These are phyloP conservation scores for Aphanomyces euteiches DNA, from an alignment of 352 stramenopile species.

Conservation along the genomic window DNA sequence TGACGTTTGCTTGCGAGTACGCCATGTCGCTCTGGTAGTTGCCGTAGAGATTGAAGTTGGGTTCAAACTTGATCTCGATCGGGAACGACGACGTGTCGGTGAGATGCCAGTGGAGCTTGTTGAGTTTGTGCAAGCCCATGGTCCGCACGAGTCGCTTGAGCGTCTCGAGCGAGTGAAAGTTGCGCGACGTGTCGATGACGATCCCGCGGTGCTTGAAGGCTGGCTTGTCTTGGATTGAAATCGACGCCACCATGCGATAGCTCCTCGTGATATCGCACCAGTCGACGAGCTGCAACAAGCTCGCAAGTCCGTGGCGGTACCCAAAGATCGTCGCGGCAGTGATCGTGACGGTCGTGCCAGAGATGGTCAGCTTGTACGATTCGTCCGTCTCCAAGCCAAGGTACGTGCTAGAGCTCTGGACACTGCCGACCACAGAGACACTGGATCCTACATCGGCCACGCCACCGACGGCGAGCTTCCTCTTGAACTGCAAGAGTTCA, in stretches of 20 bases:
- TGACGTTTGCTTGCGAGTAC: slow-evolving; percentile 34
- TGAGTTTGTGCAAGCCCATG: slow-evolving; percentile 25
- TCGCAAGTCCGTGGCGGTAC: slow-evolving; percentile 18
- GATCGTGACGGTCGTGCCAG: background rate
- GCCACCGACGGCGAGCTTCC: slow-evolving; percentile 13
- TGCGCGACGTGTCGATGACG: slow-evolving; percentile 24
- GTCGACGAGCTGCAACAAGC: slow-evolving; percentile 16
- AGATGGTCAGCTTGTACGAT: slow-evolving; percentile 16
- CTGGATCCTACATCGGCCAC: background rate
- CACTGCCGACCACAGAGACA: background rate
- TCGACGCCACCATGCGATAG: background rate
- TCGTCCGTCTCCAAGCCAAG: slow-evolving; percentile 26
- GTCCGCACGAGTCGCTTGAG: slow-evolving; percentile 12
- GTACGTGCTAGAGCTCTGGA: background rate
- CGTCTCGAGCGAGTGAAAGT: slow-evolving; percentile 21
- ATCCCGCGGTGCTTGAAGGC: slow-evolving; percentile 26
- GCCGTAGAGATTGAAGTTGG: slow-evolving; percentile 27
- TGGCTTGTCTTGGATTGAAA: slow-evolving; percentile 10
- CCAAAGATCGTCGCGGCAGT: slow-evolving; percentile 8
- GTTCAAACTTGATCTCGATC: slow-evolving; percentile 26
- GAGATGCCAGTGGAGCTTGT: slow-evolving; percentile 28
- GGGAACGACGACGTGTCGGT: slow-evolving; percentile 22
- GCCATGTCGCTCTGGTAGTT: slow-evolving; percentile 21
- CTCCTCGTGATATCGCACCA: slow-evolving; percentile 8
- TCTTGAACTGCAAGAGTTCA: slow-evolving; percentile 9